Evolutionary conservation across 2,329 filamentous ascomycete genomes (phyloP).

Genomic region (Ambrosiella beaveri): DNA sequence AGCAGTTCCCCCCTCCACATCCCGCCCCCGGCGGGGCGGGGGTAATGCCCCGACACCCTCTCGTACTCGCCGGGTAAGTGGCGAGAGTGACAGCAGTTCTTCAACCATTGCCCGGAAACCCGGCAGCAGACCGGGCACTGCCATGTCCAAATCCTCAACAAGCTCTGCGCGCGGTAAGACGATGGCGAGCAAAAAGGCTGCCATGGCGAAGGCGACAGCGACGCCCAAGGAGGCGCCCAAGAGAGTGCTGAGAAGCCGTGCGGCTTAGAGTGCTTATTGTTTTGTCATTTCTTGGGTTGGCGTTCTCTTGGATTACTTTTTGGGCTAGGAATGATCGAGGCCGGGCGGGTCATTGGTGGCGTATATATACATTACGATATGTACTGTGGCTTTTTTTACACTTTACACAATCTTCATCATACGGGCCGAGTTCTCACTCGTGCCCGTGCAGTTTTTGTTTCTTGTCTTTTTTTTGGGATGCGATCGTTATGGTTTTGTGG

Average conservation of each 20-base stretch:
- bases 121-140: conserved; percentile 19
- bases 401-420: conserved; percentile 1
- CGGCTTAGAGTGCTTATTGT: conserved; percentile 11
- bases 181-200: conserved; percentile 32
- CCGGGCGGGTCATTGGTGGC: not conserved
- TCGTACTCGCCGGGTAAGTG: conserved; percentile 41
- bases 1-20: not conserved
- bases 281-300: not conserved
- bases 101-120: conserved; percentile 46
- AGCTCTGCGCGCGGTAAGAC: conserved; percentile 21
- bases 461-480: not conserved
- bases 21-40: conserved; percentile 16
- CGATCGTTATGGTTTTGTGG: not conserved
- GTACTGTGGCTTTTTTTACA: not conserved
- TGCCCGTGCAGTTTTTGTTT: not conserved
- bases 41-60: conserved; percentile 26
- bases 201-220: conserved; percentile 32
- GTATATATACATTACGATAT: not conserved
- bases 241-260: conserved; percentile 38
- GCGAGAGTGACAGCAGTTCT: conserved; percentile 45
- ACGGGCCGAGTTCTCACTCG: not conserved
- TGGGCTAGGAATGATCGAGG: not conserved
- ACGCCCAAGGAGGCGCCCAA: conserved; percentile 31
- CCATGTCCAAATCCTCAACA: conserved; percentile 21
- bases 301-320: not conserved